phyloP scores from a whole-genome alignment of 495 filamentous ascomycete species.

The Annulohypoxylon nitens region DNA sequence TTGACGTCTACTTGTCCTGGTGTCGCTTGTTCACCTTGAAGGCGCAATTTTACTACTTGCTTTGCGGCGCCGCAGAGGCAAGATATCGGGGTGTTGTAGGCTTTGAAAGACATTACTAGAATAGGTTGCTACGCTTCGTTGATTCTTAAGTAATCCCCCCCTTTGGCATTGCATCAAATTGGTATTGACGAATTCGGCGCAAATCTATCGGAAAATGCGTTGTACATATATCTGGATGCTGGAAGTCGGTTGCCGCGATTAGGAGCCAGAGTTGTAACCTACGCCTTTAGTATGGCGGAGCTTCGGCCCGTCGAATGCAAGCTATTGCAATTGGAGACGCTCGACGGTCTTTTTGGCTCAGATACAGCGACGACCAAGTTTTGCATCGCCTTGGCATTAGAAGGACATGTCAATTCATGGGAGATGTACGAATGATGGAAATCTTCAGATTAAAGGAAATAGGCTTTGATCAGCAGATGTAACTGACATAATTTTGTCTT shows the following conservation, averaged over 20 bases:
- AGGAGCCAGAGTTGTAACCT: not conserved
- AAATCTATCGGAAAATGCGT: not conserved
- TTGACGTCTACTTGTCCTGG: constrained; percentile 46
- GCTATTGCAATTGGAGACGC: constrained; percentile 7
- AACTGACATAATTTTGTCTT: constrained; percentile 41
- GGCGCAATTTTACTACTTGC: constrained; percentile 58
- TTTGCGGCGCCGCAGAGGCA: constrained; percentile 69
- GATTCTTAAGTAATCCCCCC: not conserved
- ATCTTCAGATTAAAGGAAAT: constrained; percentile 42
- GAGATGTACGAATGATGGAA: constrained; percentile 19
- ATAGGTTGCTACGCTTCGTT: not conserved
- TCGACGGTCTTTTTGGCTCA: not conserved
- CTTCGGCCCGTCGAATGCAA: constrained; percentile 31
- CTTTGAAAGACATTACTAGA: constrained; percentile 4
- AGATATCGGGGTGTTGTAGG: constrained; percentile 51
- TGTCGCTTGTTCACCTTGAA: constrained; percentile 38
- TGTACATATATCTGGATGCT: constrained; percentile 11
- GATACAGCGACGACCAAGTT: constrained; percentile 6
- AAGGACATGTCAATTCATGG: constrained; percentile 7
- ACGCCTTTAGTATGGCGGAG: constrained; percentile 15
- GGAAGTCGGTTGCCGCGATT: constrained; percentile 1
- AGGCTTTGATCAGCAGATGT: constrained; percentile 40
- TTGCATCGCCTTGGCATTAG: not conserved
- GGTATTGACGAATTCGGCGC: not conserved
- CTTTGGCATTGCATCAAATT: not conserved